Evolutionary conservation across 345 rosid species (phyloP).

Genomic region (Iberis pinnata): DNA sequence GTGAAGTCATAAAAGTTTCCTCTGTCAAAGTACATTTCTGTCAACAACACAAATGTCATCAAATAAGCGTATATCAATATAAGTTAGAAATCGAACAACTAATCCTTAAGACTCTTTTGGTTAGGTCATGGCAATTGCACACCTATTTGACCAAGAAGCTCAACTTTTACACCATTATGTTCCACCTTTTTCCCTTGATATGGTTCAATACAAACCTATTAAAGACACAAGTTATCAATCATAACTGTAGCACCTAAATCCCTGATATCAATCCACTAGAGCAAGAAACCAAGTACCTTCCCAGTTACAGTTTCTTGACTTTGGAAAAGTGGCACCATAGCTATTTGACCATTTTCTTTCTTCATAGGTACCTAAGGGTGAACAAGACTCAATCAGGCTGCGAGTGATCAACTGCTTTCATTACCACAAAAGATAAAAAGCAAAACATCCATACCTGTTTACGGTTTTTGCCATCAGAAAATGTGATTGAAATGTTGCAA

Average conservation of each 20-base stretch:
- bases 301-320: slow-evolving; percentile 89
- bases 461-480: slow-evolving; percentile 76
- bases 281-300: slow-evolving; percentile 42
- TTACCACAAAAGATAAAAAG: background rate
- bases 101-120: slow-evolving; percentile 5
- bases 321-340: slow-evolving; percentile 75
- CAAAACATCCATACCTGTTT: slow-evolving; percentile 61
- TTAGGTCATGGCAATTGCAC: slow-evolving; percentile 13
- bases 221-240: background rate
- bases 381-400: background rate
- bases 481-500: slow-evolving; percentile 62
- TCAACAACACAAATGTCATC: slow-evolving; percentile 16
- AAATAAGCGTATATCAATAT: slow-evolving; percentile 5
- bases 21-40: slow-evolving; percentile 97
- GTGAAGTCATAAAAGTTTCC: slow-evolving; percentile 95
- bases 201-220: slow-evolving; percentile 78
- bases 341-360: slow-evolving; percentile 91
- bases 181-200: slow-evolving; percentile 91
- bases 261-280: background rate
- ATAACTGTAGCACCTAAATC: background rate
- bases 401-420: background rate
- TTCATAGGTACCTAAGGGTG: slow-evolving; percentile 62
- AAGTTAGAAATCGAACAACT: slow-evolving; percentile 1
- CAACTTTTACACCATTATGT: slow-evolving; percentile 90
- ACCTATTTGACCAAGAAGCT: slow-evolving; percentile 98